Evolutionary conservation across 306 rosid species (phyloP), one percentile per base, ranked within the genome.

Genomic region (Cicer judaicum): DNA sequence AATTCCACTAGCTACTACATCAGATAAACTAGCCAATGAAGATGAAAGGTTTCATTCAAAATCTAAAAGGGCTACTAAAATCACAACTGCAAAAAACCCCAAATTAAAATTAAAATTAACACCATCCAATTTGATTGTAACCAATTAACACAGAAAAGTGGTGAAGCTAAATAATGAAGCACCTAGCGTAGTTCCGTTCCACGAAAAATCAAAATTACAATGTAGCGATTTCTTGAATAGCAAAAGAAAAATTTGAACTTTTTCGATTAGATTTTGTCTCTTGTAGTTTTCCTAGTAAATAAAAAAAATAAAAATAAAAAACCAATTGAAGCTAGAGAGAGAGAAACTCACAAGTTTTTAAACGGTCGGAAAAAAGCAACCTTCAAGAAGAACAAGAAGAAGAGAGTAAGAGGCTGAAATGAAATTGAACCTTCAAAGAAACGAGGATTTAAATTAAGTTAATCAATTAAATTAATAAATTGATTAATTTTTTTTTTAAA

Each of bases 301-400:
- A 80, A 80, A 76, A 55, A 36, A 75, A 21, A 68, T 24, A 40
- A 55, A 68, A 7, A 7, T 13, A n/a, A 64, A 15, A 34, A 43
- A 3, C 14, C 49, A 39, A 40, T 59, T 59, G 68, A 6, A 11
- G 57, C 5, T 60, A 13, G 14, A 79, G 65, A 67, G 48, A 70
- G 64, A 21, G 66, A 5, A 66, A 68, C 65, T 73, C 64, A 56
- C 79, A 78, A 69, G 78, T 15, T 79, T 75, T 64, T 74, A 67
- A 87, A 89, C 86, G 82, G 85, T 84, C 80, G 63, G 73, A 73
- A 78, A 54, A 46, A 48, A 46, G 9, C 1, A 39, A 16, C 52
- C 53, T 44, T 40, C 36, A 36, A 43, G 70, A 47, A 44, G 49
- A 78, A 39, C 1, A 69, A 70, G 47, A 63, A 49, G 42, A 43